phyloP scores from a whole-genome alignment of 495 filamentous ascomycete genomes.

The Daldinia decipiens region DNA sequence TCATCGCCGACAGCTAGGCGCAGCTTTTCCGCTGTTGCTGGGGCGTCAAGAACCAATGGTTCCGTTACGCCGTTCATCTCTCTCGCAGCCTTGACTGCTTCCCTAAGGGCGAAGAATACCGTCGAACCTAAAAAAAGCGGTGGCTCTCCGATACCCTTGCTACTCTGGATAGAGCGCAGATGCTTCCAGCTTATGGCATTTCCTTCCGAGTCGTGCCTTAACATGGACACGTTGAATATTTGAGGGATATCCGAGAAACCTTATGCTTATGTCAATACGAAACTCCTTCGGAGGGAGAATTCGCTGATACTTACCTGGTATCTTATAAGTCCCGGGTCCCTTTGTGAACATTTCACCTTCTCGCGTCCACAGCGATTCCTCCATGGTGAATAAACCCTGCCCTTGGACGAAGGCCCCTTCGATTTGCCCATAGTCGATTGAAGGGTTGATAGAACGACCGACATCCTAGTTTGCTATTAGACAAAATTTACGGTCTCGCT shows the following conservation, averaged over 20 bases:
- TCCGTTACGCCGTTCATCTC: conserved; percentile 64
- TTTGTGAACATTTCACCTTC: conserved; percentile 77
- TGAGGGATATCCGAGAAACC: conserved; percentile 85
- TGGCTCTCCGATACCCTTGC: conserved; percentile 78
- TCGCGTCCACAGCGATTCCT: conserved; percentile 85
- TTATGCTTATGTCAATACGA: conserved; percentile 9
- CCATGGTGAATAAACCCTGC: conserved; percentile 85
- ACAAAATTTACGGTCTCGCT: not conserved
- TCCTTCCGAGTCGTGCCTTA: conserved; percentile 50
- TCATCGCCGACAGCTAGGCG: conserved; percentile 76
- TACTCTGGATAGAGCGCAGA: conserved; percentile 82
- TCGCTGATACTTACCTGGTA: conserved; percentile 65
- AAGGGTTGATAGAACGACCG: conserved; percentile 84
- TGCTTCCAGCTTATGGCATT: conserved; percentile 89
- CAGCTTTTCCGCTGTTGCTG: conserved; percentile 80
- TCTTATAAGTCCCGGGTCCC: conserved; percentile 84
- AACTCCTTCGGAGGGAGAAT: not conserved
- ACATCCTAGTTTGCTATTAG: conserved; percentile 59
- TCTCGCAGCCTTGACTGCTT: conserved; percentile 74
- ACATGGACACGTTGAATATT: conserved; percentile 80
- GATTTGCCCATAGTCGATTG: conserved; percentile 90
- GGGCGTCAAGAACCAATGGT: conserved; percentile 65
- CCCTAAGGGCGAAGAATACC: conserved; percentile 83
- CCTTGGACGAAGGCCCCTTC: conserved; percentile 89
- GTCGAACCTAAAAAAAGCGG: conserved; percentile 83